Conservation (phyloP, 169 alveolate species). For the Ophryocystis elektroscirrha region DNA sequence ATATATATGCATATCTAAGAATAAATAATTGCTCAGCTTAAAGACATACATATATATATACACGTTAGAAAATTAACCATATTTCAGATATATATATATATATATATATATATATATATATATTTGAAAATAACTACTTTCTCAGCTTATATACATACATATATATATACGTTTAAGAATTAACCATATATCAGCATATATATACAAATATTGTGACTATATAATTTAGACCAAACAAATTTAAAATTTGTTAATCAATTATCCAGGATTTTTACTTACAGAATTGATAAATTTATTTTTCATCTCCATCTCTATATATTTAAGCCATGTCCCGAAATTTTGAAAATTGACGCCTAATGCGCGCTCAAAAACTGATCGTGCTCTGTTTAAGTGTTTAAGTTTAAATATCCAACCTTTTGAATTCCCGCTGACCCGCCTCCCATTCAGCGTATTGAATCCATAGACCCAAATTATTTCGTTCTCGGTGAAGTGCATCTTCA, state of each 20-base stretch:
- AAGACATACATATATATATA: too few species aligned
- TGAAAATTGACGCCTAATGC: constrained; percentile 81
- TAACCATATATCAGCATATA: too few species aligned
- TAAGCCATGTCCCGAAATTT: constrained; percentile 74
- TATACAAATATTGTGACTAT: too few species aligned
- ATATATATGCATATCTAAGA: not conserved
- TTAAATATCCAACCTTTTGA: constrained; percentile 30
- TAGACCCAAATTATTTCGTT: constrained; percentile 76
- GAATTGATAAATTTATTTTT: constrained; percentile 49
- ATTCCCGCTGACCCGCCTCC: constrained; percentile 84
- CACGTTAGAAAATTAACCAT: too few species aligned
- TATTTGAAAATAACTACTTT: too few species aligned
- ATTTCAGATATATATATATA: too few species aligned
- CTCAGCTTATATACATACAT: too few species aligned
- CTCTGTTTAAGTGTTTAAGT: constrained; percentile 25
- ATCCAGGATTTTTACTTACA: not conserved
- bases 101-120: too few species aligned
- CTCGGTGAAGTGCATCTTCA: constrained; percentile 75
- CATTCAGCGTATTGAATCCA: constrained; percentile 91
- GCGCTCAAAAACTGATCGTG: constrained; percentile 86
- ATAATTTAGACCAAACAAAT: too few species aligned
- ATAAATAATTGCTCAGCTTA: too few species aligned
- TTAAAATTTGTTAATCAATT: too few species aligned
- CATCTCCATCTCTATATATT: constrained; percentile 92
- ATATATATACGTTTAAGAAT: too few species aligned